phyloP scores from a whole-genome alignment of 208 protist genomes.

The Trichomonas gallinae region DNA sequence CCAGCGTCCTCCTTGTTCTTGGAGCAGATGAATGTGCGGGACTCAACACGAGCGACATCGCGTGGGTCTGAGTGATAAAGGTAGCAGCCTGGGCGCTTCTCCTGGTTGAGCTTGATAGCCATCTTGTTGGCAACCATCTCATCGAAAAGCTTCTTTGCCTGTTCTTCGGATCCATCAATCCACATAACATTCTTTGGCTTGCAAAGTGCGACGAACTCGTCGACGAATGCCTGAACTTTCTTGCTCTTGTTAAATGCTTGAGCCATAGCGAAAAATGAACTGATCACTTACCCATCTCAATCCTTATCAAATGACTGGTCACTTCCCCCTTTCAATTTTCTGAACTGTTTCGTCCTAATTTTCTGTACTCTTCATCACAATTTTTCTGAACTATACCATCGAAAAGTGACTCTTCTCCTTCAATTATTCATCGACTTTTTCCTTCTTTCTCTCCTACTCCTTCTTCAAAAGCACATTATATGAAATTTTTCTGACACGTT shows the following conservation, averaged over 20 bases:
- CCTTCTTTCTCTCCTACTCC: no score
- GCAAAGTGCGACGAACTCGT: not conserved
- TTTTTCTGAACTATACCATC: no score
- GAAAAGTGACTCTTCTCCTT: no score
- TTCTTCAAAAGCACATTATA: no score
- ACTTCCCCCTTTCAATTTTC: no score
- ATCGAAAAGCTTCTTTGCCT: constrained; percentile 24
- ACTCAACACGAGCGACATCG: constrained; percentile 41
- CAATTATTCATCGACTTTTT: no score
- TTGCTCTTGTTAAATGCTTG: not conserved
- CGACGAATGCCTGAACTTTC: not conserved
- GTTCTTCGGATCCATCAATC: constrained; percentile 31
- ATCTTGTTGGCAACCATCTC: constrained; percentile 3
- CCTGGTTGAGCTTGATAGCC: constrained; percentile 29
- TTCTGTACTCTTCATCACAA: no score
- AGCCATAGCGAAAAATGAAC: not conserved
- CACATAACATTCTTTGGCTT: constrained; percentile 27
- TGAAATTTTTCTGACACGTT: no score
- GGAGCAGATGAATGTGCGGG: constrained; percentile 42
- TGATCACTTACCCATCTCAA: no score
- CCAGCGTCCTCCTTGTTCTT: constrained; percentile 31
- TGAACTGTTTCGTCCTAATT: no score
- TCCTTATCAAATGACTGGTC: no score
- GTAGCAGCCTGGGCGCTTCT: constrained; percentile 37
- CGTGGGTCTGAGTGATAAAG: constrained; percentile 33